These are phyloP conservation scores for Fallopia convolvulus DNA, from an alignment of 148 eudicot genomes.

Conservation along the genomic window DNA sequence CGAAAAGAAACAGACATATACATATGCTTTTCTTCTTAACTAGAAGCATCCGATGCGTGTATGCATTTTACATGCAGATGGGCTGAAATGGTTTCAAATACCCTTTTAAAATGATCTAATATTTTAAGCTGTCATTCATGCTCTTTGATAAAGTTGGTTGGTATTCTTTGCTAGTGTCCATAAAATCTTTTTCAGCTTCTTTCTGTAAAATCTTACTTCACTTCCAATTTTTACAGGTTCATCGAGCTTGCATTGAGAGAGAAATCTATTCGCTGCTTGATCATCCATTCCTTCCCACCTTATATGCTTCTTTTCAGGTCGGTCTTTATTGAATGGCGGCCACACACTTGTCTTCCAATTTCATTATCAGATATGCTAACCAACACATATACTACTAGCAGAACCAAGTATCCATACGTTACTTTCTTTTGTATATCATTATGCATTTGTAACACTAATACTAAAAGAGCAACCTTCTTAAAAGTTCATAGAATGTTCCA, in stretches of 20 bases:
- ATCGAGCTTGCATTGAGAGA: slow-evolving; percentile 94
- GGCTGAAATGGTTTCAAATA: not conserved
- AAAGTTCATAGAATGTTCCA: too few species aligned
- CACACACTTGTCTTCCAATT: not conserved
- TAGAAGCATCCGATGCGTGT: not conserved
- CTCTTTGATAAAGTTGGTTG: not conserved
- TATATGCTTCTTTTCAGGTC: slow-evolving; percentile 95
- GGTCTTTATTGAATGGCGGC: not conserved
- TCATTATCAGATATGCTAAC: not conserved
- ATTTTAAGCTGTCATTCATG: not conserved
- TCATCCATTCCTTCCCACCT: slow-evolving; percentile 91
- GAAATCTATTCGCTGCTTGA: slow-evolving; percentile 80
- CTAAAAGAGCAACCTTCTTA: not conserved
- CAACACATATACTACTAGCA: not conserved
- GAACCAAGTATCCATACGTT: not conserved
- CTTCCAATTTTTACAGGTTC: slow-evolving; percentile 54
- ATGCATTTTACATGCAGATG: not conserved
- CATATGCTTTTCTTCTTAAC: not conserved
- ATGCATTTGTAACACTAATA: not conserved
- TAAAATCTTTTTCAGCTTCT: not conserved
- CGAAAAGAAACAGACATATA: not conserved
- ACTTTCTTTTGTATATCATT: not conserved
- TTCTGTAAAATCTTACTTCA: slow-evolving; percentile 1
- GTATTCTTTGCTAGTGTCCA: not conserved
- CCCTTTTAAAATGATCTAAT: not conserved